Evolutionary conservation across 2,329 filamentous ascomycete genomes (phyloP), one percentile per base, ranked within the genome.

Genomic region (Neofusicoccum cordaticola): DNA sequence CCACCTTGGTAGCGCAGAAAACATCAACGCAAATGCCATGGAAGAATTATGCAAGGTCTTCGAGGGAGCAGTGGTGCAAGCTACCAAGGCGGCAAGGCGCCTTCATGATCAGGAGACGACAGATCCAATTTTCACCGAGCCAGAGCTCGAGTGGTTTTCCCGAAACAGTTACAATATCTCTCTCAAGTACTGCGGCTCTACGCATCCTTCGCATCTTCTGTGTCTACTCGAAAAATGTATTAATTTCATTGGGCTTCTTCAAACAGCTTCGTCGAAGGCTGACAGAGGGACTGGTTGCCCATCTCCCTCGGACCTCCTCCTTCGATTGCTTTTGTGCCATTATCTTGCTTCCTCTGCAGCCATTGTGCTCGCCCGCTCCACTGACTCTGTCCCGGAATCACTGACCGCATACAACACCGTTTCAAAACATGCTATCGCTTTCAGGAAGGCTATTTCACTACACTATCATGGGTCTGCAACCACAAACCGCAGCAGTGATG

Each of bases 101-200:
- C 70, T 78, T 17, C 80, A 79, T 8, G 75, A 77, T 37, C 85
- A 77, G 67, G 65, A 81, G 0, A 72, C 63, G 37, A 63, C 83
- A 1, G 65, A 73, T 27, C 69, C 74, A 47, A 61, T 71, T 0
- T 92, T 93, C 71, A 85, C 83, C 0, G 65, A 83, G 0, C 74
- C 81, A 2, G 92, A 97, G 70, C 80, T 96, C 3, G 85, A 93
- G 69, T 96, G 92, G 92, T 93, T 96, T 73, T 89, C 88, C 42
- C 88, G 88, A 67, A 94, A 91, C 67, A 84, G 90, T 1, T 96
- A 96, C 79, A 96, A 95, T 68, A 75, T 93, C 6, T 88, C 88
- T 0, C 76, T 94, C 4, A 86, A 87, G 66, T 81, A 88, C 65
- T 84, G 83, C 68, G 81, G 82, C 1, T 79, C 84, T 0, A 88